Percentiles rank a stretch among this genome's conserved stretches.
phyloP scores from a whole-genome alignment of 768 basidiomycete species.

The Termitomyces sp. region DNA sequence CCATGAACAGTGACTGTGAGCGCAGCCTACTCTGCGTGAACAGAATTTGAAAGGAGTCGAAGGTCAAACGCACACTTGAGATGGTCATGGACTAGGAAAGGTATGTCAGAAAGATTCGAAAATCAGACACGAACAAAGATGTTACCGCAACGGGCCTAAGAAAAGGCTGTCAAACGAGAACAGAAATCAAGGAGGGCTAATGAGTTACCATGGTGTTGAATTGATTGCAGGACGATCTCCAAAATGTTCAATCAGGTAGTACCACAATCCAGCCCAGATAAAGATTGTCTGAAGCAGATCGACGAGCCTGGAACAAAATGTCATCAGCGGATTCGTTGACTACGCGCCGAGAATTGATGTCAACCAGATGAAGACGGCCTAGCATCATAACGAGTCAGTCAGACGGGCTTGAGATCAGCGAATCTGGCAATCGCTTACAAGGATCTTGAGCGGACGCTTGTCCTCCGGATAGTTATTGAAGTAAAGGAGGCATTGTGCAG shows the following conservation, averaged over 20 bases:
- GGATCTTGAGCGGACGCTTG: not conserved
- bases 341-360: not conserved
- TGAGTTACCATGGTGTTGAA: conserved; percentile 3
- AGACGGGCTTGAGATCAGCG: not conserved
- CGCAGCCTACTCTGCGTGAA: not conserved
- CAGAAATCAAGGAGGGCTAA: too few relatives aligned
- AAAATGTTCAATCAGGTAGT: conserved; percentile 2
- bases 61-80: not conserved
- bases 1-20: not conserved
- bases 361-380: conserved; percentile 5
- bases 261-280: conserved; percentile 11
- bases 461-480: conserved; percentile 8
- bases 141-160: not conserved
- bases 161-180: not conserved
- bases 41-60: not conserved
- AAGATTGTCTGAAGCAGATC: conserved; percentile 3
- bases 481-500: conserved; percentile 8
- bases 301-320: not conserved
- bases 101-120: not conserved
- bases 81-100: not conserved
- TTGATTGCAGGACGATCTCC: not conserved
- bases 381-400: not conserved
- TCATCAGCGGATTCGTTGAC: not conserved
- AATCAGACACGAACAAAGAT: not conserved
- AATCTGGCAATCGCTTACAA: not conserved